A percentile compares a stretch with the other conserved stretches of the same genome.
These are phyloP conservation scores for Schizonepeta tenuifolia DNA, from an alignment of 257 asterid genomes.

Conservation along the genomic window DNA sequence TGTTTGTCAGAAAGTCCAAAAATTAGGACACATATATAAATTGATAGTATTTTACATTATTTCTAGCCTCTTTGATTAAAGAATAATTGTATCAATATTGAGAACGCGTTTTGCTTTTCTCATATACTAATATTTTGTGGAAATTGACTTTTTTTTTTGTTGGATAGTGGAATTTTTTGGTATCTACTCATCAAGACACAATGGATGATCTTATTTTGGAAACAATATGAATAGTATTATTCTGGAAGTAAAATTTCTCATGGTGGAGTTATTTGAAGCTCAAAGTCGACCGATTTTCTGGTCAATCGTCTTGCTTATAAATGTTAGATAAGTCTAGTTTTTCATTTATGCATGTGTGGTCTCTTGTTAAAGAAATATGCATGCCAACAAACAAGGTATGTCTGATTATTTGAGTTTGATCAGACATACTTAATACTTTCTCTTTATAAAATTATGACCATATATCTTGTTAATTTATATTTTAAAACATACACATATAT, in stretches of 20 bases:
- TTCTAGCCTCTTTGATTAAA: not conserved
- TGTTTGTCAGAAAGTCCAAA: not conserved
- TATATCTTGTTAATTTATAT: too few species aligned
- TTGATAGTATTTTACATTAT: not conserved
- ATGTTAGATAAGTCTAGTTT: too few species aligned
- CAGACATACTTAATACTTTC: too few species aligned
- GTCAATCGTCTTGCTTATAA: too few species aligned
- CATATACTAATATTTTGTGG: not conserved
- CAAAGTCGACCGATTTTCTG: too few species aligned
- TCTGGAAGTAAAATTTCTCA: not conserved
- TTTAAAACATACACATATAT: too few species aligned
- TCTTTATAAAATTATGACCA: too few species aligned
- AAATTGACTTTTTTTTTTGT: constrained; percentile 2
- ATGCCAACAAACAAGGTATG: too few species aligned
- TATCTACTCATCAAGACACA: not conserved
- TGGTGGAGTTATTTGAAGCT: not conserved
- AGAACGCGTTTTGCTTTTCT: not conserved
- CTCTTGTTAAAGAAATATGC: too few species aligned
- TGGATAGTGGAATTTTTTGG: not conserved
- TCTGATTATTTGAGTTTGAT: too few species aligned
- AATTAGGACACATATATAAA: not conserved
- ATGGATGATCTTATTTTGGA: not conserved
- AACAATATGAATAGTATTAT: not conserved
- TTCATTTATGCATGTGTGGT: too few species aligned
- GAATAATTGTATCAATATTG: not conserved